phyloP scores from a whole-genome alignment of 257 asterid genomes.

The Henckelia pumila region DNA sequence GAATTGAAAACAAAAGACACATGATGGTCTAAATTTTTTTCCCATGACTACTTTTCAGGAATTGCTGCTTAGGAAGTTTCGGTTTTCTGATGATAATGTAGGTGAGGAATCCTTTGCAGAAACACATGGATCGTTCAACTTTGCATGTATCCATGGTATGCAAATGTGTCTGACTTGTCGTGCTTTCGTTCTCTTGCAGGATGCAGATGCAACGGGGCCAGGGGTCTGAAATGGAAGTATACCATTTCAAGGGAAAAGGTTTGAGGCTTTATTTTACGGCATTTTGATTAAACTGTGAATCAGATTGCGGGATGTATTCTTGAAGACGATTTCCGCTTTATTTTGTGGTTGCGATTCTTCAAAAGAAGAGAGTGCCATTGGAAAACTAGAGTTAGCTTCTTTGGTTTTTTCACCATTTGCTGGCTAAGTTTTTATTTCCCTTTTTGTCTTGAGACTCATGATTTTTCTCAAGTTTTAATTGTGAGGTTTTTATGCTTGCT shows the following conservation, averaged over 20 bases:
- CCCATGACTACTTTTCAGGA: slow-evolving; percentile 48
- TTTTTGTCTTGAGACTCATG: not conserved
- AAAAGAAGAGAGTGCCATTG: not conserved
- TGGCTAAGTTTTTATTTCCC: not conserved
- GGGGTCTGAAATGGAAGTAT: slow-evolving; percentile 36
- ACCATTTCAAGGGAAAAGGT: slow-evolving; percentile 32
- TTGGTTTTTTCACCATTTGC: not conserved
- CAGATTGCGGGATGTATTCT: not conserved
- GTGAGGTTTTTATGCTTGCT: not conserved
- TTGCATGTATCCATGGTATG: slow-evolving; percentile 37
- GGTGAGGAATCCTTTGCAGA: slow-evolving; percentile 46
- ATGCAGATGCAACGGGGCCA: slow-evolving; percentile 46
- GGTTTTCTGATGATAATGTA: slow-evolving; percentile 51
- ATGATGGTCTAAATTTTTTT: not conserved
- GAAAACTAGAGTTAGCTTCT: not conserved
- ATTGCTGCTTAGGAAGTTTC: slow-evolving; percentile 68
- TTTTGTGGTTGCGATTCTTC: not conserved
- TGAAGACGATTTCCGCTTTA: not conserved
- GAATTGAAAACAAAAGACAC: not conserved
- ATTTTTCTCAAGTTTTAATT: not conserved
- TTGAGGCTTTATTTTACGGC: slow-evolving; percentile 3
- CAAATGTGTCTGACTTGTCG: slow-evolving; percentile 44
- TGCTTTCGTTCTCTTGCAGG: slow-evolving; percentile 43
- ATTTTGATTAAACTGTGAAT: not conserved
- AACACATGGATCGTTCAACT: slow-evolving; percentile 40